phyloP scores from a whole-genome alignment of 2,329 filamentous ascomycete genomes.

The Corniculantispora saksenae region DNA sequence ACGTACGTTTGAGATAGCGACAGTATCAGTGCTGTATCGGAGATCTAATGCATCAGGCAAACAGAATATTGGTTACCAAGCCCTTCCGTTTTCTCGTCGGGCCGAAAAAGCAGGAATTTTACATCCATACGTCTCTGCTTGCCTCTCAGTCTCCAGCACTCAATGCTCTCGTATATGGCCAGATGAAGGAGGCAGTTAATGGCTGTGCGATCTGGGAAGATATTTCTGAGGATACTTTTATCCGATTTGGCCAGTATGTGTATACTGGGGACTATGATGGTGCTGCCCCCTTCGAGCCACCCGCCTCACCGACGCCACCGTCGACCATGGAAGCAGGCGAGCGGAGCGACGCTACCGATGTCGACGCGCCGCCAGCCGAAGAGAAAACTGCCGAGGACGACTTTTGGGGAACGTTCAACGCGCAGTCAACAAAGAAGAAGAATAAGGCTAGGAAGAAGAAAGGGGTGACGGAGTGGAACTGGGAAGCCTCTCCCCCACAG shows the following conservation, averaged over 20 bases:
- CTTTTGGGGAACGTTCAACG: neutral
- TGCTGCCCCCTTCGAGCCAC: neutral
- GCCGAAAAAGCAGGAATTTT: neutral
- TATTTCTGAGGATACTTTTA: neutral
- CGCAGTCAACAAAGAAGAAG: neutral
- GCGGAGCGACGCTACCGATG: too few relatives aligned
- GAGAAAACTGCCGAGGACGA: neutral
- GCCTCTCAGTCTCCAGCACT: neutral
- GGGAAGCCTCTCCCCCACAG: too few relatives aligned
- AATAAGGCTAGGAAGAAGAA: too few relatives aligned
- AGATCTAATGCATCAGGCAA: too few relatives aligned
- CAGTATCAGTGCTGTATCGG: too few relatives aligned
- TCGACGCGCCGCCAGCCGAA: too few relatives aligned
- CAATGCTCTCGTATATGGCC: neutral
- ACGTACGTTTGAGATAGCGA: too few relatives aligned
- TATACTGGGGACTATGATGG: conserved; percentile 1
- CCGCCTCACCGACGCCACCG: too few relatives aligned
- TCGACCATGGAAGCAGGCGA: too few relatives aligned
- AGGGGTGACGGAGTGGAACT: too few relatives aligned
- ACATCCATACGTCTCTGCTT: neutral
- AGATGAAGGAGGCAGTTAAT: neutral
- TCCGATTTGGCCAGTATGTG: neutral
- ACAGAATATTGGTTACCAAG: too few relatives aligned
- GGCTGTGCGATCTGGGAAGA: neutral
- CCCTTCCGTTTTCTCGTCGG: neutral